Evolutionary conservation across 2,329 filamentous ascomycete genomes (phyloP).

Genomic region (Clarireedia monteithiana): DNA sequence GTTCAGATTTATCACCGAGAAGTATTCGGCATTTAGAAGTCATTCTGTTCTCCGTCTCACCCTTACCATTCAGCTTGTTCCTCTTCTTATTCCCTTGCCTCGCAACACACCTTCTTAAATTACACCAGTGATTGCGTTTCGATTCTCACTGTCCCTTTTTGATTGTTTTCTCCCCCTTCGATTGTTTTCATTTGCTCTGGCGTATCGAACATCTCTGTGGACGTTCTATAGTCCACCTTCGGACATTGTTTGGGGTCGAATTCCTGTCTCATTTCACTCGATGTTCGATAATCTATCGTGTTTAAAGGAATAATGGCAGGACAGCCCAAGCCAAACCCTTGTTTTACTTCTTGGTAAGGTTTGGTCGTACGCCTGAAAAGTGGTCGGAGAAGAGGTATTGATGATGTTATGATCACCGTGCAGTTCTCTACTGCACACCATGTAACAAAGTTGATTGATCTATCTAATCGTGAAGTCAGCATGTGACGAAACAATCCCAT

Average conservation of each 20-base stretch:
- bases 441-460: background rate
- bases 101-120: too few relatives aligned
- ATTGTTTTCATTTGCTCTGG: background rate
- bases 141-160: too few relatives aligned
- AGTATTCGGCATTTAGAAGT: too few relatives aligned
- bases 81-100: too few relatives aligned
- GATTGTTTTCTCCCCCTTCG: too few relatives aligned
- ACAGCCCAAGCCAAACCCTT: background rate
- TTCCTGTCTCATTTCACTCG: background rate
- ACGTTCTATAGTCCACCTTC: background rate
- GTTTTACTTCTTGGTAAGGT: slow-evolving; percentile 1
- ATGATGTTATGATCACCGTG: slow-evolving; percentile 3
- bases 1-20: too few relatives aligned
- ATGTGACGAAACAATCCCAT: background rate
- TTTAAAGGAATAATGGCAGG: background rate
- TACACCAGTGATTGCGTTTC: too few relatives aligned
- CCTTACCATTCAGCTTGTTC: too few relatives aligned
- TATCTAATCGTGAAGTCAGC: background rate
- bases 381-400: slow-evolving; percentile 3
- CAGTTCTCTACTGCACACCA: slow-evolving; percentile 7
- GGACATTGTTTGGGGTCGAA: background rate
- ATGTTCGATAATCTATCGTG: background rate
- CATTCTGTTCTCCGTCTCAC: too few relatives aligned
- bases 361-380: background rate
- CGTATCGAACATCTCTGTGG: too few relatives aligned